Percentiles rank a stretch among this genome's conserved stretches.
Conservation (phyloP, 2,329 filamentous ascomycete genomes). For the Seiridium unicorne region DNA sequence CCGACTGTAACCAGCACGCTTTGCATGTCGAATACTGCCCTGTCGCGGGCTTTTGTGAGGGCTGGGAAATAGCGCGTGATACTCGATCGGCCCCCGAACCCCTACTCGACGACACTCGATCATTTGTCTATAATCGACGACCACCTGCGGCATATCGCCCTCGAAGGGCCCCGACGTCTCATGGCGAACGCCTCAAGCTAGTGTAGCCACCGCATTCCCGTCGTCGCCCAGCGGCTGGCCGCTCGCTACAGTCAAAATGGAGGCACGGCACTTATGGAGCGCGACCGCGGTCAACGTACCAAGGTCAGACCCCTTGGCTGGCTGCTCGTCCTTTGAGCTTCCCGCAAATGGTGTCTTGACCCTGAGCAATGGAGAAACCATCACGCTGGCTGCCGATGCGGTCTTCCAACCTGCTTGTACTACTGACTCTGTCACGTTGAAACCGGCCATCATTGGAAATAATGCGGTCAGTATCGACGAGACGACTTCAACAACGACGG, state of each 20-base stretch:
- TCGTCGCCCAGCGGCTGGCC: constrained; percentile 25
- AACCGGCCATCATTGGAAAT: constrained; percentile 40
- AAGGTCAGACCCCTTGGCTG: constrained; percentile 18
- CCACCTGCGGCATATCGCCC: background rate
- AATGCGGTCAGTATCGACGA: constrained; percentile 37
- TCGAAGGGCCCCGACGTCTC: constrained; percentile 23
- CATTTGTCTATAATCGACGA: background rate
- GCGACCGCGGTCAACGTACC: constrained; percentile 24
- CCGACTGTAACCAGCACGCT: background rate
- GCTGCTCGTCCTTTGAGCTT: constrained; percentile 41
- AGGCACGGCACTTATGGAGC: constrained; percentile 18
- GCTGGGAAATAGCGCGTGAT: background rate
- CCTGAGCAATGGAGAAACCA: constrained; percentile 49
- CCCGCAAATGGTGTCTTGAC: constrained; percentile 46
- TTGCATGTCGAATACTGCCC: background rate
- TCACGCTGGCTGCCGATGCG: constrained; percentile 59
- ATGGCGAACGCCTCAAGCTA: constrained; percentile 32
- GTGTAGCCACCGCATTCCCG: constrained; percentile 19
- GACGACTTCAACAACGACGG: constrained; percentile 22
- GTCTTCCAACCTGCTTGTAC: constrained; percentile 60
- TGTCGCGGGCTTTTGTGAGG: background rate
- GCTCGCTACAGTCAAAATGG: constrained; percentile 20
- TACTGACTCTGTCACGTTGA: constrained; percentile 33
- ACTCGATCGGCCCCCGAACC: background rate
- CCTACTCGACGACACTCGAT: background rate